Conservation (phyloP, 345 rosid species). For the Hibiscus trionum region DNA sequence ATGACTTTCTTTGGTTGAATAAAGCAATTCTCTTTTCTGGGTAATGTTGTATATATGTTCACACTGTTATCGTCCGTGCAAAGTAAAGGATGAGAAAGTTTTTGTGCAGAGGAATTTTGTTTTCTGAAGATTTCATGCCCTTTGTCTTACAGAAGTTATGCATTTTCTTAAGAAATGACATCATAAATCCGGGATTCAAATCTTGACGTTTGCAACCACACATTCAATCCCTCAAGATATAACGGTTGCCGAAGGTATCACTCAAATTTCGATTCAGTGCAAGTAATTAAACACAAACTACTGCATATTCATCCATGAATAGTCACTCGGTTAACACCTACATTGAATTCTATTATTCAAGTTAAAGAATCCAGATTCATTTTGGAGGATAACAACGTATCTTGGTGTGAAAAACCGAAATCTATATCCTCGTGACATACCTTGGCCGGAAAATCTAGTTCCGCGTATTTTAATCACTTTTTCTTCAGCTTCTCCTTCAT, state of each 20-base stretch:
- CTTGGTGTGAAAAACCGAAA: neutral
- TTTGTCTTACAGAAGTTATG: neutral
- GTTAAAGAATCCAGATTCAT: neutral
- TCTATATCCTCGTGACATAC: neutral
- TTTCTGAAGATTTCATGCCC: neutral
- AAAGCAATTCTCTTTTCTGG: conserved; percentile 18
- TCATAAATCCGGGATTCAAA: neutral
- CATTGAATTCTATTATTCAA: neutral
- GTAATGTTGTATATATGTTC: neutral
- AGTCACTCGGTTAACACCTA: neutral
- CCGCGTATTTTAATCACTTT: conserved; percentile 20
- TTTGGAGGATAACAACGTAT: neutral
- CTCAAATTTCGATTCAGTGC: neutral
- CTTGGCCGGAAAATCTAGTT: neutral
- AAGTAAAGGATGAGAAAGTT: conserved; percentile 30
- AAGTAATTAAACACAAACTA: neutral
- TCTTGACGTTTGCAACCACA: neutral
- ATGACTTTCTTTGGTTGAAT: conserved; percentile 22
- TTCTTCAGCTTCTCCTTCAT: conserved; percentile 78
- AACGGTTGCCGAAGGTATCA: neutral
- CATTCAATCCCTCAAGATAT: neutral
- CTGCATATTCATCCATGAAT: neutral
- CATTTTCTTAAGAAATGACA: neutral
- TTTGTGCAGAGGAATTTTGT: neutral
- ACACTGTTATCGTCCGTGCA: conserved; percentile 6